Conservation (phyloP, 139 green algal species). For the Chlamydomonas sp. region DNA sequence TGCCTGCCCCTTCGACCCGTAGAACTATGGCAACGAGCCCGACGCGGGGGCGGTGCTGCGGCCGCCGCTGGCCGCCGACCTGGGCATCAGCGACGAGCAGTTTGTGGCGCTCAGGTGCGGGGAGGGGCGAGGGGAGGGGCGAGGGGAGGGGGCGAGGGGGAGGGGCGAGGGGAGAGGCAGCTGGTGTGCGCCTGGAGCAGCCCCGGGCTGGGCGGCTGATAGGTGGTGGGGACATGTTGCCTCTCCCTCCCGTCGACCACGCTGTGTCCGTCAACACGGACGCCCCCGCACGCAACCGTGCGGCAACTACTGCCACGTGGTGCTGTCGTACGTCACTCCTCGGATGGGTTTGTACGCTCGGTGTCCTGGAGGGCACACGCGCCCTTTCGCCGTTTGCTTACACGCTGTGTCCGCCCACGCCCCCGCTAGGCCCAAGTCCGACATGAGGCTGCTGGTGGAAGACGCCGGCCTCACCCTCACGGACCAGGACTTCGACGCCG, state of each 20-base stretch:
- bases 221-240: no score
- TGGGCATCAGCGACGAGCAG: slow-evolving; percentile 69
- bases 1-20: not conserved
- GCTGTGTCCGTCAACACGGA: no score
- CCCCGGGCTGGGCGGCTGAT: not conserved
- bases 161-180: no score
- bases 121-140: not conserved
- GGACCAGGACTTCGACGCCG: slow-evolving; percentile 63
- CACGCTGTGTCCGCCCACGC: not conserved
- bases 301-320: no score
- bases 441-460: slow-evolving; percentile 49
- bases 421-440: slow-evolving; percentile 44
- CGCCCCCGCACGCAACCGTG: no score
- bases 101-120: slow-evolving; percentile 52
- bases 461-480: slow-evolving; percentile 56
- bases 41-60: slow-evolving; percentile 67
- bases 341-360: no score
- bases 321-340: no score
- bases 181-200: no score
- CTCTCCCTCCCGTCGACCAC: no score
- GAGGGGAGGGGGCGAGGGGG: not conserved
- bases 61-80: slow-evolving; percentile 60
- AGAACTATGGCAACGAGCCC: slow-evolving; percentile 81
- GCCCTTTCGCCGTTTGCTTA: no score
- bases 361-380: no score